These are phyloP conservation scores for Nakaseomyces glabratus DNA, from an alignment of 1,139 yeast genomes.

Conservation along the genomic window DNA sequence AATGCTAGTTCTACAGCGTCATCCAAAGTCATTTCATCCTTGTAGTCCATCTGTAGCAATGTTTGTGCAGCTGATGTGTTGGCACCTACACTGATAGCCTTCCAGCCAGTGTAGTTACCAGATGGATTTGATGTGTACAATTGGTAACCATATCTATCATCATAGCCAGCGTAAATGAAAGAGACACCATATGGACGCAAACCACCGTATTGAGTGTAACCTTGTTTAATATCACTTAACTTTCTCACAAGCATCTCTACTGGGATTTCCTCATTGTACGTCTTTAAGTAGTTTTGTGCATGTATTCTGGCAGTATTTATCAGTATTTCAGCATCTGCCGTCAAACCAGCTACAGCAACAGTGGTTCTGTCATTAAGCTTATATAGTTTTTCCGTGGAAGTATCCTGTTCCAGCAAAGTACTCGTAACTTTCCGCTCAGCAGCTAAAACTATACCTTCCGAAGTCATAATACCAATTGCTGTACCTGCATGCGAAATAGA, in stretches of 20 bases:
- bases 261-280: slow-evolving; percentile 86
- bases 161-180: slow-evolving; percentile 92
- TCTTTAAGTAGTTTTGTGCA: slow-evolving; percentile 77
- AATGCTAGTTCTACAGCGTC: slow-evolving; percentile 85
- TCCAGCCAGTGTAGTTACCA: slow-evolving; percentile 98
- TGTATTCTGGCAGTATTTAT: slow-evolving; percentile 78
- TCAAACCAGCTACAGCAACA: slow-evolving; percentile 97
- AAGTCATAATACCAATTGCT: slow-evolving; percentile 86
- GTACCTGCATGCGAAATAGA: slow-evolving; percentile 98
- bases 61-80: slow-evolving; percentile 96
- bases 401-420: slow-evolving; percentile 86
- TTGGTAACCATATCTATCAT: slow-evolving; percentile 83
- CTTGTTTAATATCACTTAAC: slow-evolving; percentile 90
- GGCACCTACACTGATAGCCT: slow-evolving; percentile 95
- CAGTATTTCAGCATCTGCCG: slow-evolving; percentile 90
- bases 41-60: slow-evolving; percentile 86
- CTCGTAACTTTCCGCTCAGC: slow-evolving; percentile 94
- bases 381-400: slow-evolving; percentile 87
- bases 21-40: slow-evolving; percentile 64
- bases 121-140: slow-evolving; percentile 93
- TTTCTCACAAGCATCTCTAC: slow-evolving; percentile 82
- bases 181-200: slow-evolving; percentile 97
- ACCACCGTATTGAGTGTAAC: slow-evolving; percentile 98
- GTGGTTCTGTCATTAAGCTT: slow-evolving; percentile 72
- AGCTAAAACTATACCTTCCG: slow-evolving; percentile 90